Base-by-base conservation (phyloP, 192 early-diverging fungal genomes). In the Umbelopsis sp. region DNA sequence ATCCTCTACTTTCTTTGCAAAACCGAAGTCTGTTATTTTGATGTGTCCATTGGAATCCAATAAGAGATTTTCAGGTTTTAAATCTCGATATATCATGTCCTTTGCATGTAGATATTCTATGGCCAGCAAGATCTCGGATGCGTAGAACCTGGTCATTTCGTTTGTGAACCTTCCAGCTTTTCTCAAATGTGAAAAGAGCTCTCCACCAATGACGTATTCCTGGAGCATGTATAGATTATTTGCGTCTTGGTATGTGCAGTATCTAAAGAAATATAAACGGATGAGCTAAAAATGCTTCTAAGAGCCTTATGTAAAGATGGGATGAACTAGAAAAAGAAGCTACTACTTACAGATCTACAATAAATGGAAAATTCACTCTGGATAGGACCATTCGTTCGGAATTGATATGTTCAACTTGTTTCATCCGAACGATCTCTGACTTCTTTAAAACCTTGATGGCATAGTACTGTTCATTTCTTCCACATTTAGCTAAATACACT, bases 361-460 rank as follows among this genome's bases (percentile, higher is more conserved):
- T 78, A 76, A 96, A 98, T 31, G 95, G 96, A 74, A 89, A 90
- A 77, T 88, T 84, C 45, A 96, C 89, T 68, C 85, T 81, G 53
- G 92, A 93, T 12, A 98, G 84, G 66, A 98, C 96, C 43, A 87
- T 84, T 77, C 93, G 93, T 80, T 98, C 96, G 83, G 95, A 95
- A 77, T 96, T 92, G 44, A 94, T 97, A 73, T 98, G 95, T 82
- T 98, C 96, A 16, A 98, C 94, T 74, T 98, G 96, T 82, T 93
- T 93, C 75, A 95, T 85, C 43, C 91, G 87, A 52, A 98, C 92
- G 9, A 98, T 91, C 68, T 98, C 94, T 56, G 88, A 76, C 79
- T 98, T 98, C 68, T 91, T 91, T 65, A 98, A 84, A 12, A 96
- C 96, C 74, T 98, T 97, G 92, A 97, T 98, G 12, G 96, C 95